Base-by-base conservation (phyloP, 2,329 filamentous ascomycete genomes). In the Coccinonectria pachysandricola region DNA sequence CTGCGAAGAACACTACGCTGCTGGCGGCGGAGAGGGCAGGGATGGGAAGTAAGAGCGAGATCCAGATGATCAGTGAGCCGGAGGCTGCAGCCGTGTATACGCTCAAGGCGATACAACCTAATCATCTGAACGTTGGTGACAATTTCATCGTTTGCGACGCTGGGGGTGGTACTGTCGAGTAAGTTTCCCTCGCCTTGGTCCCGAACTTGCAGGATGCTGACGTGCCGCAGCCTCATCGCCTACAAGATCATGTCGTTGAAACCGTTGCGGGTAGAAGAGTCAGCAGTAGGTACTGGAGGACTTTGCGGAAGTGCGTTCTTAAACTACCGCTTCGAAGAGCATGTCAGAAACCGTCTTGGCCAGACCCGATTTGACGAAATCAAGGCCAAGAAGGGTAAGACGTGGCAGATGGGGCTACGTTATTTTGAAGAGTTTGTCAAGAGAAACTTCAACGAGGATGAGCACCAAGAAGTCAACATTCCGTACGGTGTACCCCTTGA, bases 341-440 rank as follows among this genome's bases (percentile, higher is more conserved):
- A 85, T 43, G 76, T 87, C 19, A 68, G 71, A 40, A 61, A 55
- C 28, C 68, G 80, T 2, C 68, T 88, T 7, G 82, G 82, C 2
- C 62, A 67, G 19, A 68, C 68, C 17, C 61, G 68, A 4, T 85
- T 85, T 45, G 71, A 78, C 15, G 71, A 76, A 53, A 85, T 88
- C 77, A 80, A 81, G 48, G 52, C 71, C 27, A 82, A 81, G 55
- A 85, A 85, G 52, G 70, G 69, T 3, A 85, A 82, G 54, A 83
- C 77, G 1, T 87, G 81, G 79, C 80, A 79, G 50, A 78, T 78
- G 74, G 82, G 76, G 2, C 59, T 87, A 26, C 70, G 74, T 29
- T 86, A 85, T 46, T 88, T 85, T 52, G 82, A 88, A 44, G 80
- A 87, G 47, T 86, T 84, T 48, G 80, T 88, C 9, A 88, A 88